A percentile compares a stretch with the other conserved stretches of the same genome.
Evolutionary conservation across 164 flowering plant genomes (phyloP).

Genomic region (Sedum album): DNA sequence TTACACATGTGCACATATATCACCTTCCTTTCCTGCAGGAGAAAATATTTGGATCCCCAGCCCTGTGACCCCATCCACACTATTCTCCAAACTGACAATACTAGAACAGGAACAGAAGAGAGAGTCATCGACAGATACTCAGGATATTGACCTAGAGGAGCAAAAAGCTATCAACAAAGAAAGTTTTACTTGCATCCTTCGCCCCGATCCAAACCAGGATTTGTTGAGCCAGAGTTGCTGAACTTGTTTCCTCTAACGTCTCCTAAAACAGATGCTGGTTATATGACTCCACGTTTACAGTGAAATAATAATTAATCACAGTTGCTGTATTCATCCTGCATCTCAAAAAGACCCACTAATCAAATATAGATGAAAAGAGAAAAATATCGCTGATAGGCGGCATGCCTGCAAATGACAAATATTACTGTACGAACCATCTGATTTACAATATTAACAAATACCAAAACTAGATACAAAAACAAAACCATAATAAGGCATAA

Average conservation of each 20-base stretch:
- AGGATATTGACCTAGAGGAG: constrained; percentile 33
- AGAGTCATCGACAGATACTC: constrained; percentile 7
- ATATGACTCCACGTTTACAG: not conserved
- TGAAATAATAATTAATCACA: not conserved
- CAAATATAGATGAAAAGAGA: not conserved
- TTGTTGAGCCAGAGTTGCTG: constrained; percentile 6
- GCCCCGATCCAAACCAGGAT: constrained; percentile 4
- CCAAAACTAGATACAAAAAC: too few relatives aligned
- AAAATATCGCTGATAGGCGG: not conserved
- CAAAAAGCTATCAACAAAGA: constrained; percentile 27
- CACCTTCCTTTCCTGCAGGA: not conserved
- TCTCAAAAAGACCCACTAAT: not conserved
- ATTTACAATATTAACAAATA: too few relatives aligned
- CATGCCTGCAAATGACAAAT: not conserved
- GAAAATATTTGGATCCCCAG: not conserved
- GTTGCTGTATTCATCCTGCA: not conserved
- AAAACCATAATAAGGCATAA: too few relatives aligned
- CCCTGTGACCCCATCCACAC: constrained; percentile 30
- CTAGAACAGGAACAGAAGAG: constrained; percentile 18
- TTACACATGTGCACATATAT: not conserved
- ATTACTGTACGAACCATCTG: too few relatives aligned
- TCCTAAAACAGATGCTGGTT: not conserved
- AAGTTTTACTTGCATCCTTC: constrained; percentile 9
- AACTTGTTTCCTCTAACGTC: constrained; percentile 4
- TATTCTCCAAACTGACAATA: constrained; percentile 37